Conservation (phyloP, 2,329 filamentous ascomycete species). For the Trichoderma sp. region DNA sequence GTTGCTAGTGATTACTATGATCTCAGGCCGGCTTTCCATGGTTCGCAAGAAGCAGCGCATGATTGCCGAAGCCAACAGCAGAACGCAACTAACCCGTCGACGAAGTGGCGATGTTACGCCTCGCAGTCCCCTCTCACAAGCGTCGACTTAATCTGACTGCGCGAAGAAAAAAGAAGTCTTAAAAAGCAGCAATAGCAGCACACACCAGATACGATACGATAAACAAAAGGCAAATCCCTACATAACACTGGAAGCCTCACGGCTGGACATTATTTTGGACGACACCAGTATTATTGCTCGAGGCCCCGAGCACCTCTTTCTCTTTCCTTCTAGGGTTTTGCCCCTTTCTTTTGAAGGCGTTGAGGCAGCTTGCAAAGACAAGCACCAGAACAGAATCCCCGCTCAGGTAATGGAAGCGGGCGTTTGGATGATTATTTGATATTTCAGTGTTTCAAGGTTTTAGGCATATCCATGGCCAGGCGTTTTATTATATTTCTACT, state of each 20-base stretch:
- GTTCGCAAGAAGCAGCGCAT: constrained; percentile 61
- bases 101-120: constrained; percentile 57
- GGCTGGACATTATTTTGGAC: constrained; percentile 20
- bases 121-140: constrained; percentile 51
- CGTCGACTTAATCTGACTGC: constrained; percentile 33
- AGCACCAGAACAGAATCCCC: constrained; percentile 14
- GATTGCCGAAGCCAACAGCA: constrained; percentile 56
- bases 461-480: constrained; percentile 13
- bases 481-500: constrained; percentile 7
- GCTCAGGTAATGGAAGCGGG: constrained; percentile 27
- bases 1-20: constrained; percentile 59
- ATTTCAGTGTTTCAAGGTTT: constrained; percentile 17
- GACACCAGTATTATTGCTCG: constrained; percentile 6
- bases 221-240: constrained; percentile 17
- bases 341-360: constrained; percentile 6
- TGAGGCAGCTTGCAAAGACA: not conserved
- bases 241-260: constrained; percentile 20
- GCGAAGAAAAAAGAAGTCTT: not conserved
- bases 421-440: constrained; percentile 31
- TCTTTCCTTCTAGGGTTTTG: not conserved
- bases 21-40: constrained; percentile 52
- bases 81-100: constrained; percentile 46
- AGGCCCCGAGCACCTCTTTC: not conserved
- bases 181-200: constrained; percentile 5
- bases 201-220: not conserved